Evolutionary conservation across 83 land plant genomes (phyloP).

Genomic region (Thuja plicata): DNA sequence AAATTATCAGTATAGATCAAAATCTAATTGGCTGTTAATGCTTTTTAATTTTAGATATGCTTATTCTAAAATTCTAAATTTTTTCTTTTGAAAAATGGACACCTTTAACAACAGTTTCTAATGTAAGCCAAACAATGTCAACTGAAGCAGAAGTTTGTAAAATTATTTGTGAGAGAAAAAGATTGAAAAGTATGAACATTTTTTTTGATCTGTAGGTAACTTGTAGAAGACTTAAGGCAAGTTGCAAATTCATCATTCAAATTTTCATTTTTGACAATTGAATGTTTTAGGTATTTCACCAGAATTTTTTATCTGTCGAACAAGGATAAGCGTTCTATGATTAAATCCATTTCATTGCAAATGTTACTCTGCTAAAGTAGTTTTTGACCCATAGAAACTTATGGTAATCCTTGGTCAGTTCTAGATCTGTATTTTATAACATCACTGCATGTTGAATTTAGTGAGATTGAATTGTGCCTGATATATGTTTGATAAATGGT

Average conservation of each 20-base stretch:
- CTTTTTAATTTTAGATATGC: background rate
- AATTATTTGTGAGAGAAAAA: background rate
- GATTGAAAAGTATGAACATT: background rate
- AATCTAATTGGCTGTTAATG: background rate
- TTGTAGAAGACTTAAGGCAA: background rate
- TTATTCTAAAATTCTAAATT: background rate
- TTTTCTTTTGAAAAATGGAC: background rate
- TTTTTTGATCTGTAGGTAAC: background rate
- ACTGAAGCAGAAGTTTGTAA: background rate
- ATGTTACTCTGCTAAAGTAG: background rate
- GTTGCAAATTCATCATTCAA: background rate
- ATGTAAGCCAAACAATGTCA: background rate
- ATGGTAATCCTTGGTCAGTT: background rate
- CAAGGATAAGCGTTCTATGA: background rate
- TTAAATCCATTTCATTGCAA: background rate
- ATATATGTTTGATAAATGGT: background rate
- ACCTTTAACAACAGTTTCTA: background rate
- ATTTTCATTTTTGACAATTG: background rate
- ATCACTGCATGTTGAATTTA: background rate
- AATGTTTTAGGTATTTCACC: background rate
- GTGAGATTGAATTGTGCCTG: background rate
- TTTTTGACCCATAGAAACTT: background rate
- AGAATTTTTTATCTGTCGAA: background rate
- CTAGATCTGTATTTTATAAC: background rate
- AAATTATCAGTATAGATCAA: background rate